Percentiles rank a stretch among this genome's conserved stretches.
Conservation (phyloP, 441 rosid species). For the Populus hybrid region DNA sequence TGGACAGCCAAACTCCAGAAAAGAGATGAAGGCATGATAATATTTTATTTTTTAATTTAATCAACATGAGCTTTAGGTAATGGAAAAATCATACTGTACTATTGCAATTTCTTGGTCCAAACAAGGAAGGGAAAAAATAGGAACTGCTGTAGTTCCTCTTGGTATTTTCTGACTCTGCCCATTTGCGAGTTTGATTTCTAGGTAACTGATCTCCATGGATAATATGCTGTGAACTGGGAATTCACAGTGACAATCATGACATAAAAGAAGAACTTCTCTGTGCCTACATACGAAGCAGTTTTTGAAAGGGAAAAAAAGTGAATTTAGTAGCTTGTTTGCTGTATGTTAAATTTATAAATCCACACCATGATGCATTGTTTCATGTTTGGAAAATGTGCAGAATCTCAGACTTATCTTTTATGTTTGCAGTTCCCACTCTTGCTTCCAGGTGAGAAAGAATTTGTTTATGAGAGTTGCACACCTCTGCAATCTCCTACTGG, state of each 20-base stretch:
- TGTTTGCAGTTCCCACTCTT: slow-evolving; percentile 64
- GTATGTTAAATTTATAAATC: neutral
- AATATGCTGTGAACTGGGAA: neutral
- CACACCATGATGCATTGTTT: too few species aligned
- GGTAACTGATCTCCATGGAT: neutral
- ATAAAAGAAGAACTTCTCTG: neutral
- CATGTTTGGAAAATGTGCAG: neutral
- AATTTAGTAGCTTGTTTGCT: neutral
- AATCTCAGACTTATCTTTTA: slow-evolving; percentile 11
- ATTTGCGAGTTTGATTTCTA: neutral
- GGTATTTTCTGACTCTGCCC: neutral
- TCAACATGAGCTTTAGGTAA: neutral
- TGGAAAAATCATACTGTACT: neutral
- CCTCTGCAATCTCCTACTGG: slow-evolving; percentile 41
- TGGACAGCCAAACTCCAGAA: neutral
- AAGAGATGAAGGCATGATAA: neutral
- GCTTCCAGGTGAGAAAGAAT: slow-evolving; percentile 64
- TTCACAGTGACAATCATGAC: neutral
- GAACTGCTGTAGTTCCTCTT: neutral
- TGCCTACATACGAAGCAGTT: neutral
- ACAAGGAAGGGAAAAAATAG: neutral
- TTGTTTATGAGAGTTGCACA: slow-evolving; percentile 69
- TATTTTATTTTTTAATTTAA: neutral
- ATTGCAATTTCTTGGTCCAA: neutral
- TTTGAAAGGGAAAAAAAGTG: neutral